A percentile compares a stretch with the other conserved stretches of the same genome.
These are phyloP conservation scores for Collybia mongolica DNA, from an alignment of 768 basidiomycete species.

Conservation along the genomic window DNA sequence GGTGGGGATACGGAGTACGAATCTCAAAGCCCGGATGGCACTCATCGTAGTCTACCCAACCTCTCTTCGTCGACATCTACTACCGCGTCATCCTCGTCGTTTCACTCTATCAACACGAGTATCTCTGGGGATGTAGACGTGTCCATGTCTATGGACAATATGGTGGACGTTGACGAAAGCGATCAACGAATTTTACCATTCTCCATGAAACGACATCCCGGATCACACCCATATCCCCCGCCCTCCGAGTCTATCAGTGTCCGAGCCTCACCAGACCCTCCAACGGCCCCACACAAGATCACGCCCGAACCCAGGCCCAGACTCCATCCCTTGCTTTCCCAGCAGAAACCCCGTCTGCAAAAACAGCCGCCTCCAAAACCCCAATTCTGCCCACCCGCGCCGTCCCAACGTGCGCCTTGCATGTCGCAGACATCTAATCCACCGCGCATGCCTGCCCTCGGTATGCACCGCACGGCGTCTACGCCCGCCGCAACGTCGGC, in stretches of 20 bases:
- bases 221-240: background rate
- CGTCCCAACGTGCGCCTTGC: slow-evolving; percentile 13
- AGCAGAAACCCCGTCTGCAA: slow-evolving; percentile 5
- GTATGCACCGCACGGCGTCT: slow-evolving; percentile 37
- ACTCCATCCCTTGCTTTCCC: slow-evolving; percentile 15
- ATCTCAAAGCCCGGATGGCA: background rate
- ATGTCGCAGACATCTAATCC: slow-evolving; percentile 11
- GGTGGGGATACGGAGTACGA: background rate
- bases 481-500: slow-evolving; percentile 7
- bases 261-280: background rate
- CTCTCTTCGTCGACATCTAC: slow-evolving; percentile 7
- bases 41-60: background rate
- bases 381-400: background rate
- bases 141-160: slow-evolving; percentile 2
- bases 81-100: slow-evolving; percentile 3
- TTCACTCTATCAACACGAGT: background rate
- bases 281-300: background rate
- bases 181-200: background rate
- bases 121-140: background rate
- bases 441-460: slow-evolving; percentile 29
- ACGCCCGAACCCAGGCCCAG: slow-evolving; percentile 7
- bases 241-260: background rate
- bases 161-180: slow-evolving; percentile 7
- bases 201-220: background rate
- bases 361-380: slow-evolving; percentile 4